Conservation (phyloP, 1,284 basidiomycete genomes). For the Fomitopsis pinicola region DNA sequence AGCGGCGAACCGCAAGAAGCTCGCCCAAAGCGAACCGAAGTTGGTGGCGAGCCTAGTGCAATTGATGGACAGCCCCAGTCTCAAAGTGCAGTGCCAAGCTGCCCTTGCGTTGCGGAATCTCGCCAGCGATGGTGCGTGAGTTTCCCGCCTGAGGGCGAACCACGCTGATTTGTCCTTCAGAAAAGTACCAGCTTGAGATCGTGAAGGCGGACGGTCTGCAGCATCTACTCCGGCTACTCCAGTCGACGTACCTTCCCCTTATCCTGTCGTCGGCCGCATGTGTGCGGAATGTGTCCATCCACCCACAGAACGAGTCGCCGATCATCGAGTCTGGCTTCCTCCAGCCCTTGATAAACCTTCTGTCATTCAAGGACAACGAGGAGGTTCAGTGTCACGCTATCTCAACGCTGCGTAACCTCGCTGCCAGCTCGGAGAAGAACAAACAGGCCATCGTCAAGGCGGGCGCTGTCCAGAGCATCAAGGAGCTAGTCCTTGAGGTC, state of each 20-base stretch:
- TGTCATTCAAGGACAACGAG: constrained; percentile 99
- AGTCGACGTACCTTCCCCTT: constrained; percentile 97
- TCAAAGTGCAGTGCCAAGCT: constrained; percentile 99
- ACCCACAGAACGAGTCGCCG: constrained; percentile 97
- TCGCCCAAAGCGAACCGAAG: constrained; percentile 93
- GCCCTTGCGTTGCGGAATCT: constrained; percentile 95
- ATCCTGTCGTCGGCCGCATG: constrained; percentile 98
- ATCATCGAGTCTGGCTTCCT: constrained; percentile 99
- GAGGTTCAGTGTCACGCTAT: constrained; percentile 99
- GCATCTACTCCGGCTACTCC: constrained; percentile 89
- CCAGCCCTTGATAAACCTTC: constrained; percentile 91
- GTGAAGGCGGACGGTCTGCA: constrained; percentile 94
- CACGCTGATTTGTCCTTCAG: constrained; percentile 36
- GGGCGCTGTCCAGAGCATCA: constrained; percentile 97
- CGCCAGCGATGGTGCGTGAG: constrained; percentile 84
- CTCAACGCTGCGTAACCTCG: constrained; percentile 94
- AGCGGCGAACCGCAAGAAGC: constrained; percentile 91
- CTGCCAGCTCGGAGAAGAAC: constrained; percentile 97
- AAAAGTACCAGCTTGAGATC: constrained; percentile 99
- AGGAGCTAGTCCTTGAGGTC: constrained; percentile 92
- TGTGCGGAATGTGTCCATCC: constrained; percentile 98
- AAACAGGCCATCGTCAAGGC: constrained; percentile 98
- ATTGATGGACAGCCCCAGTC: constrained; percentile 95
- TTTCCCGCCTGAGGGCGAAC: neutral
- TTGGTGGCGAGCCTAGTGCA: constrained; percentile 92